Base-by-base conservation (phyloP, 148 eudicot species). In the Dianthus caryophyllus region DNA sequence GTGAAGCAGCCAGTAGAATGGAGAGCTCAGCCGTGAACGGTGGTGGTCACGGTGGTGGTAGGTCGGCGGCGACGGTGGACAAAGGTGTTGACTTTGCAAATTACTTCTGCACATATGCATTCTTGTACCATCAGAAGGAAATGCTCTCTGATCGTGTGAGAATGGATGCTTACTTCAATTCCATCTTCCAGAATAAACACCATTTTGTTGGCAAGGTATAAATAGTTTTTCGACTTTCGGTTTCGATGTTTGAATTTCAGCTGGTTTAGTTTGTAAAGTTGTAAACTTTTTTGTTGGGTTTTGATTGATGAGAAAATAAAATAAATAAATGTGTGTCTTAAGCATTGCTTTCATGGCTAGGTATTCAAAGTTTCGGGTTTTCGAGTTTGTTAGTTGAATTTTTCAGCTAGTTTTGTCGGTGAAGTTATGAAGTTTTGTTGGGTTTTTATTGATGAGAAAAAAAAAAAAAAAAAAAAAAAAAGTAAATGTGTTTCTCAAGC, bases 131-230 rank as follows among this genome's bases (percentile, higher is more conserved):
- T 77, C 99, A 94, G 81, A 94, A 94, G 49, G 96, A 90, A 77
- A 94, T 94, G 99, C 93, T 94, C 52, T 90, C 93, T 38, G 99
- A 94, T 68, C 84, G 90, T 18, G 96, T 94, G 29, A 79, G 99
- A 22, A 94, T 94, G 99, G 89, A 94, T 70, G 96, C 96, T 72
- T 94, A 94, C 61, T 94, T 62, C 78, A 79, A 88, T 59, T 78
- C 99, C 53, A 75, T 94, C 50, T 90, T 90, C 66, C 51, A 76
- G 57, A 94, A 94, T 73, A 84, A 84, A 52, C 87, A 83, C 59
- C 99, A 94, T 61, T 94, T 94, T 72, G 2, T 61, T n/a, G 97
- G 88, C 36, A 90, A 94, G 96, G 99, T 91, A 33, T 38, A 1
- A 38, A 1, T 0, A 18, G 24, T 25, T 11, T 66, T 54, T 26